These are phyloP conservation scores for Solanum ossicruentum DNA, from an alignment of 257 asterid genomes.

Conservation along the genomic window DNA sequence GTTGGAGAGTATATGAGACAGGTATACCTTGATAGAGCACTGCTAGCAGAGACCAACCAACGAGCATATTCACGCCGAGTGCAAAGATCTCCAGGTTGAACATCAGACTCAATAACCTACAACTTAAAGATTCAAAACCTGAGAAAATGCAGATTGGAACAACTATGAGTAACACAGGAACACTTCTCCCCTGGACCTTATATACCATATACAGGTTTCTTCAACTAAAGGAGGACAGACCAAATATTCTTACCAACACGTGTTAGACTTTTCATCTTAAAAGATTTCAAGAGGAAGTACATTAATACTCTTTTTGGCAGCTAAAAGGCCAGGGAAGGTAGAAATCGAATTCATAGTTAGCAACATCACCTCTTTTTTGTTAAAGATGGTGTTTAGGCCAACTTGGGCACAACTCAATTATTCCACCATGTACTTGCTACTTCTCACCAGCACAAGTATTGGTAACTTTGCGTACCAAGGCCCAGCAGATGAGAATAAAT, in stretches of 20 bases:
- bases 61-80: slow-evolving; percentile 98
- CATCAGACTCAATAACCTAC: slow-evolving; percentile 85
- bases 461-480: background rate
- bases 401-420: background rate
- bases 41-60: slow-evolving; percentile 90
- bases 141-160: background rate
- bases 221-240: background rate
- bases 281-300: background rate
- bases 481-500: background rate
- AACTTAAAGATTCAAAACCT: background rate
- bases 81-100: slow-evolving; percentile 91
- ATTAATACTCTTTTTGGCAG: background rate
- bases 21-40: slow-evolving; percentile 75
- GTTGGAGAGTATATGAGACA: background rate
- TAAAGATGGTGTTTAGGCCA: background rate
- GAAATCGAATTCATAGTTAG: background rate
- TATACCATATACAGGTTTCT: background rate
- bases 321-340: background rate
- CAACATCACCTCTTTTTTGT: background rate
- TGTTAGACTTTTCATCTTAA: background rate
- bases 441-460: background rate
- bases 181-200: background rate
- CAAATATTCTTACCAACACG: background rate
- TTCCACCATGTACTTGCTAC: background rate
- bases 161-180: background rate